A percentile compares a stretch with the other conserved stretches of the same genome.
Conservation (phyloP, 2,329 filamentous ascomycete genomes). For the Claviceps sp. region DNA sequence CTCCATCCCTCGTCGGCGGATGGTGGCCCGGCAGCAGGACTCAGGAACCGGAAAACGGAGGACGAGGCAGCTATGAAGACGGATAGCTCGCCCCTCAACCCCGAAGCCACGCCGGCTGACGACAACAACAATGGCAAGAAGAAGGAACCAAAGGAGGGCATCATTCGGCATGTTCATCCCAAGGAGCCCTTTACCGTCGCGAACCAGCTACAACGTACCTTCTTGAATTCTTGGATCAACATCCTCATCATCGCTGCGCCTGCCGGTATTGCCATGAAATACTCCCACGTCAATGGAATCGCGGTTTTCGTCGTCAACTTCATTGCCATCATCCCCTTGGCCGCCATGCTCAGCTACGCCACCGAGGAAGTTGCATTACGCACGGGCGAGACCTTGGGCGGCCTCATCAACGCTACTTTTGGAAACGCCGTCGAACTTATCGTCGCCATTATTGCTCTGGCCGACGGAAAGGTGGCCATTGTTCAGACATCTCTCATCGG, state of each 20-base stretch:
- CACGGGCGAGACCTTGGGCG: constrained; percentile 75
- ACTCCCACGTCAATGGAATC: constrained; percentile 42
- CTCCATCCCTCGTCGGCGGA: constrained; percentile 11
- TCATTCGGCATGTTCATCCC: constrained; percentile 34
- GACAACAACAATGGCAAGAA: constrained; percentile 13
- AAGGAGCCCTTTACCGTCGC: constrained; percentile 43
- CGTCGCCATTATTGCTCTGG: constrained; percentile 71
- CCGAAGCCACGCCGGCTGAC: constrained; percentile 9
- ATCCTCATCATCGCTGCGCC: constrained; percentile 66
- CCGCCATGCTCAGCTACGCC: constrained; percentile 72
- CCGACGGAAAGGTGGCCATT: constrained; percentile 62
- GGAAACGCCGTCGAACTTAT: constrained; percentile 89
- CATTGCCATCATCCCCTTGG: constrained; percentile 80
- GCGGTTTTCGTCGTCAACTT: constrained; percentile 83
- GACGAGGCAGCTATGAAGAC: constrained; percentile 8
- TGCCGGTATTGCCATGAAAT: constrained; percentile 63
- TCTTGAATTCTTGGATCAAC: constrained; percentile 81
- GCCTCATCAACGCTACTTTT: constrained; percentile 80
- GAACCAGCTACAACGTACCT: constrained; percentile 58
- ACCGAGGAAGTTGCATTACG: constrained; percentile 80
- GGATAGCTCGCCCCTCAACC: not conserved
- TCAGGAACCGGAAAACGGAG: constrained; percentile 21
- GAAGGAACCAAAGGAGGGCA: constrained; percentile 22
- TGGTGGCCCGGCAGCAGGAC: constrained; percentile 8
- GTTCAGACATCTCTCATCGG: constrained; percentile 89